Base-by-base conservation (phyloP, 257 asterid genomes). In the Lantana camara region DNA sequence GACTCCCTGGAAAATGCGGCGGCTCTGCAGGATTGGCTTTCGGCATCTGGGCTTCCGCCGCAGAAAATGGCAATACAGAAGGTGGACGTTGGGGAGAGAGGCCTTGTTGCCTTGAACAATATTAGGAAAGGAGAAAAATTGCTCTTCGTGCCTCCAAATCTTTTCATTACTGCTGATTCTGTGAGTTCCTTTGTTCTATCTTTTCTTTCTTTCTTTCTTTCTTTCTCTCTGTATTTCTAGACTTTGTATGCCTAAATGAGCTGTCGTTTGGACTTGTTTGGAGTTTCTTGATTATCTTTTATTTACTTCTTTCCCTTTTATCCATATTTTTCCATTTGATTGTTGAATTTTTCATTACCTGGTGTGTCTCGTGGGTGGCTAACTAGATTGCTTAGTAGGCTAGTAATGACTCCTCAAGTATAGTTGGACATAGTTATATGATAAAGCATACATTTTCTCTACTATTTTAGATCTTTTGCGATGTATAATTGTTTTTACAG, bases 1-100 rank as follows among this genome's bases (percentile, higher is more conserved):
- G 97, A 92, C 49, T 85, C 98, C 1, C 69, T 83, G 13, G 96
- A 85, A 24, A 92, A 89, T 37, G 96, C 97, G 0, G 78, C 96
- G 9, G 73, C 72, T 32, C 70, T 86, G 79, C 95, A 92, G 85
- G 70, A 79, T 55, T 92, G 98, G 98, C 63, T 92, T 75, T 60
- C 84, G 13, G 71, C 69, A 34, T 58, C 82, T 15, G 98, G 97
- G n/a, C 75, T 89, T 63, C 98, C 98, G 67, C 75, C 82, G 4
- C 98, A 92, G 78, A 92, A 87, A 59, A 86, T 92, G 98, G 97
- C 57, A 4, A 78, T 92, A 55, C 73, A 76, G 71, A 92, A 72
- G 71, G 98, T 92, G 68, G 91, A 86, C 10, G 84, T 92, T 12
- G 98, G 98, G 52, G 98, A 89, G 79, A 83, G 98, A 60, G 98